These are phyloP conservation scores for Ceratocystis cacaofunesta DNA, from an alignment of 2,329 filamentous ascomycete species.

Conservation along the genomic window DNA sequence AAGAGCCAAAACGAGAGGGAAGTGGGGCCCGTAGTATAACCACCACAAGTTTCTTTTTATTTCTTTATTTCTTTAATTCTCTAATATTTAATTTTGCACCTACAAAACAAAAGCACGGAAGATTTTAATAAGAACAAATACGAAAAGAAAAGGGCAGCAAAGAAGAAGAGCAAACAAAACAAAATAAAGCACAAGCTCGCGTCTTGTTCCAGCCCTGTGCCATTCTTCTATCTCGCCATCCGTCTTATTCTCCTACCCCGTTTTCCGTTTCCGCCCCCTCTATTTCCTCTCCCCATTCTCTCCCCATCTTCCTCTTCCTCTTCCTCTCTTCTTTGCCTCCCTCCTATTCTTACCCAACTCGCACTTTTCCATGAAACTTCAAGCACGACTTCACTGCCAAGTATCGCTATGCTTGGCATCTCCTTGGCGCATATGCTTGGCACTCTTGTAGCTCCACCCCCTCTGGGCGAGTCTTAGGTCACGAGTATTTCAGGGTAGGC, in stretches of 20 bases:
- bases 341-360: no score
- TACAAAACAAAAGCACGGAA: no score
- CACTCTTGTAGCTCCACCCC: conserved; percentile 2
- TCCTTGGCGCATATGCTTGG: conserved; percentile 17
- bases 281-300: background rate
- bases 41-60: background rate
- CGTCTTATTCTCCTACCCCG: background rate
- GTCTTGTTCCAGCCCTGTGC: background rate
- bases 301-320: background rate
- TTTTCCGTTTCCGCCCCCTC: background rate
- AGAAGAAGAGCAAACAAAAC: background rate
- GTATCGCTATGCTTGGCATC: conserved; percentile 9
- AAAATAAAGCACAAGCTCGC: background rate
- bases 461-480: background rate
- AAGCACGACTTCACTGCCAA: conserved; percentile 7
- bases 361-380: no score
- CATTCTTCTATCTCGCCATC: background rate
- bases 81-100: no score
- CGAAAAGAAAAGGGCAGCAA: background rate
- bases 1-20: background rate
- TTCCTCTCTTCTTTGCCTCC: background rate
- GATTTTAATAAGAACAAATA: background rate
- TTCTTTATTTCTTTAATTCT: no score
- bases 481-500: background rate
- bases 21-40: background rate